Evolutionary conservation across 2,329 filamentous ascomycete species (phyloP).

Genomic region (Colletotrichum cereale): DNA sequence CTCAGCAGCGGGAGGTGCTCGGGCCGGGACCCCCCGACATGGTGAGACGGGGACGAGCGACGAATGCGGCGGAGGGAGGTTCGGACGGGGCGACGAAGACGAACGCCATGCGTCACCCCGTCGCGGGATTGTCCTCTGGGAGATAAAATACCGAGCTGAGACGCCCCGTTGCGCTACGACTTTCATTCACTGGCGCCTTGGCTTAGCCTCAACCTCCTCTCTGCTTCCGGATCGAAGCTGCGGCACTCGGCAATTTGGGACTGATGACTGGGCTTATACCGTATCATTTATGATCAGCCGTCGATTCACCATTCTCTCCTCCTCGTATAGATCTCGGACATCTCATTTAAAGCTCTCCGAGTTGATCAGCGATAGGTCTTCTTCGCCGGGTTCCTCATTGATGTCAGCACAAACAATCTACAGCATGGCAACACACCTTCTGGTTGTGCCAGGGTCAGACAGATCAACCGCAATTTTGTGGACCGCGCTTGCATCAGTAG

Average conservation of each 20-base stretch:
- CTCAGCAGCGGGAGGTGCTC: neutral
- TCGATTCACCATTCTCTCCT: too few relatives aligned
- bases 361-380: neutral
- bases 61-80: neutral
- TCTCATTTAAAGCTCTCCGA: neutral
- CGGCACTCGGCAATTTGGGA: neutral
- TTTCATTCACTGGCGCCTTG: neutral
- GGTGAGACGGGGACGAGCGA: constrained; percentile 9
- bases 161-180: neutral
- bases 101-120: neutral
- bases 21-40: neutral
- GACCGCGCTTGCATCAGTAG: neutral
- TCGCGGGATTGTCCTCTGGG: neutral
- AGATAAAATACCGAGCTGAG: neutral
- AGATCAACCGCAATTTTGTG: neutral
- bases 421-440: neutral
- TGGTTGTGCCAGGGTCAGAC: too few relatives aligned
- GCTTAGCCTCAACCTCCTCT: neutral
- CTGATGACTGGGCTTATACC: neutral
- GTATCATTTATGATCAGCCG: neutral
- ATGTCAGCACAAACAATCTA: neutral
- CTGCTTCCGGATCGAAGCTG: neutral
- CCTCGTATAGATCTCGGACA: neutral
- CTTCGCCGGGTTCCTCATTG: neutral
- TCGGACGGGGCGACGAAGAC: neutral